Conservation (phyloP, 805 yeast genomes). For the Saccharomycopsis malanga region DNA sequence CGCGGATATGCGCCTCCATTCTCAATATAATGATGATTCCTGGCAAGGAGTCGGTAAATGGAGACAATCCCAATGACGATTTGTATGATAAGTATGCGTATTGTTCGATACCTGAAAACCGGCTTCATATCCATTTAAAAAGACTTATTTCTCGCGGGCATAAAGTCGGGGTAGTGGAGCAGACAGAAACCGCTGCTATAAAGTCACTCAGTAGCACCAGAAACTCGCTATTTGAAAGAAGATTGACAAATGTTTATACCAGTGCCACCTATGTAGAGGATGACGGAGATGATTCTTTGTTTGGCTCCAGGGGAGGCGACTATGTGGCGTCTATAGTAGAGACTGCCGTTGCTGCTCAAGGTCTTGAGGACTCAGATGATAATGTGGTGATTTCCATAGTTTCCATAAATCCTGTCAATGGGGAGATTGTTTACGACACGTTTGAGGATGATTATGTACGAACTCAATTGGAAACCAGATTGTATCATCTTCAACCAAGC, state of each 20-base stretch:
- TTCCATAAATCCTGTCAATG: conserved; percentile 65
- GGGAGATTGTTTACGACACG: conserved; percentile 65
- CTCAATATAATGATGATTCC: conserved; percentile 66
- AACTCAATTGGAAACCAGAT: conserved; percentile 65
- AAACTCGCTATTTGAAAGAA: conserved; percentile 55
- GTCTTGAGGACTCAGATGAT: not conserved
- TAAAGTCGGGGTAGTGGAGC: conserved; percentile 84
- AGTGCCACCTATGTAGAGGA: conserved; percentile 72
- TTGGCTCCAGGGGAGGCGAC: conserved; percentile 29
- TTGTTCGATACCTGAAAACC: conserved; percentile 74
- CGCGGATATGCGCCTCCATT: conserved; percentile 56
- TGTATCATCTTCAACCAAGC: conserved; percentile 67
- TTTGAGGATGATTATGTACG: conserved; percentile 54
- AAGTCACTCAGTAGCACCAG: conserved; percentile 49
- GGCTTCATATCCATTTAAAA: conserved; percentile 70
- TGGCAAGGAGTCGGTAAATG: conserved; percentile 53
- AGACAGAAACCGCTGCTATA: conserved; percentile 72
- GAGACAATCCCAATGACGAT: conserved; percentile 39
- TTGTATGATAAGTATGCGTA: conserved; percentile 61
- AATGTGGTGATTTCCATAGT: conserved; percentile 38
- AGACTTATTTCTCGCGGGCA: conserved; percentile 63
- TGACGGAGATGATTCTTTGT: conserved; percentile 23
- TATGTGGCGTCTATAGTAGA: conserved; percentile 44
- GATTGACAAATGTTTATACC: conserved; percentile 67
- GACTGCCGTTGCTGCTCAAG: conserved; percentile 20